phyloP scores from a whole-genome alignment of 108 stramenopile species.

The Skeletonema menzelii region DNA sequence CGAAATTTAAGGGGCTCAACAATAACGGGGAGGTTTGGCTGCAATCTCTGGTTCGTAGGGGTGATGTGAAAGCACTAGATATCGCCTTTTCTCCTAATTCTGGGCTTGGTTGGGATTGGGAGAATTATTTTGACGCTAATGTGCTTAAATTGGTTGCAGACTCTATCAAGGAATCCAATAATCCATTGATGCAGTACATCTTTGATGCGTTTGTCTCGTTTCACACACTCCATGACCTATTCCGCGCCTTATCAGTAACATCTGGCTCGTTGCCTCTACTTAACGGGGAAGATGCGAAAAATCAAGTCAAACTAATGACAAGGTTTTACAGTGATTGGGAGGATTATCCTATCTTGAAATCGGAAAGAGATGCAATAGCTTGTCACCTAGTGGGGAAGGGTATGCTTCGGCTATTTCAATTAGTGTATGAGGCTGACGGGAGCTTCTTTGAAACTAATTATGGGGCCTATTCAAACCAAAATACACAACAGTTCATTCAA shows the following conservation, averaged over 20 bases:
- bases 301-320: neutral
- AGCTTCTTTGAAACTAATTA: neutral
- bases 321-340: neutral
- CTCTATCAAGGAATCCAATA: neutral
- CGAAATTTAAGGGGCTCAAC: neutral
- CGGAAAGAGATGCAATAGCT: neutral
- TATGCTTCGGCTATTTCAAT: neutral
- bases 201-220: neutral
- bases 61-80: conserved; percentile 8
- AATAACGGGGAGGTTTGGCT: conserved; percentile 9
- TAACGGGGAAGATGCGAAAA: neutral
- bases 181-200: neutral
- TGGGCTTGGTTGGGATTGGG: conserved; percentile 3
- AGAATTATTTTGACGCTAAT: neutral
- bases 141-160: neutral
- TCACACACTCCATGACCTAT: neutral
- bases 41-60: conserved; percentile 5
- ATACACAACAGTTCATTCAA: neutral
- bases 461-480: neutral
- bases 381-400: neutral
- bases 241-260: neutral
- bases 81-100: neutral
- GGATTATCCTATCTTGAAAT: neutral
- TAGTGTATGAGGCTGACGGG: neutral
- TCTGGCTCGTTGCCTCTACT: neutral